Evolutionary conservation across 768 basidiomycete genomes (phyloP).

Genomic region (Sarcomyxa edulis): DNA sequence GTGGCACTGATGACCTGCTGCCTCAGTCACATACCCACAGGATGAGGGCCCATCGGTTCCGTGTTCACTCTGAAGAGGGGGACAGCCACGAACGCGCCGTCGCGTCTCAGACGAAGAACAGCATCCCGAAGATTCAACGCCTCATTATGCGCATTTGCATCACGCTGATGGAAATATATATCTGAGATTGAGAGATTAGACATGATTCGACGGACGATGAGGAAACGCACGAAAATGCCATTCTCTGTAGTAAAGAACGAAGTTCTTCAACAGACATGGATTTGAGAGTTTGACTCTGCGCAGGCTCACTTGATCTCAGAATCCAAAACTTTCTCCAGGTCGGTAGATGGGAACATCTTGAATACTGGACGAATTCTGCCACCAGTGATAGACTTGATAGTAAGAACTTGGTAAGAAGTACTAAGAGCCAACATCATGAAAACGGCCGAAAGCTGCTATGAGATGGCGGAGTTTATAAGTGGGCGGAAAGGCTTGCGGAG

Average conservation of each 20-base stretch:
- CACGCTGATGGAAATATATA: slow-evolving; percentile 75
- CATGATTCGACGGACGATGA: slow-evolving; percentile 1
- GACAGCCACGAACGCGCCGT: slow-evolving; percentile 78
- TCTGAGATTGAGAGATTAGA: slow-evolving; percentile 33
- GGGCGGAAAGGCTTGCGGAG: no score
- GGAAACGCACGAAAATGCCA: slow-evolving; percentile 70
- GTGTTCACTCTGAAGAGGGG: slow-evolving; percentile 69
- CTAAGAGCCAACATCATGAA: no score
- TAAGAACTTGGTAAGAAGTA: no score
- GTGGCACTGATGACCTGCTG: no score
- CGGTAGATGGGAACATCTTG: slow-evolving; percentile 40
- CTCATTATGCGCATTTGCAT: slow-evolving; percentile 53
- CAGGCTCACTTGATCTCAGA: slow-evolving; percentile 50
- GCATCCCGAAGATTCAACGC: slow-evolving; percentile 69
- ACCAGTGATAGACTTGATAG: no score
- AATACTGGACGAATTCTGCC: no score
- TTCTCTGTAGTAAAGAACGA: slow-evolving; percentile 37
- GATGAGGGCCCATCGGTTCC: slow-evolving; percentile 69
- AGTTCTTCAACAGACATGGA: neutral
- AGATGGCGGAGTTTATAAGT: no score
- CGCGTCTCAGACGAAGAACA: slow-evolving; percentile 61
- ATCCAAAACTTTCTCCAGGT: slow-evolving; percentile 52
- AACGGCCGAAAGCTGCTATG: no score
- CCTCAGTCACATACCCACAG: slow-evolving; percentile 52
- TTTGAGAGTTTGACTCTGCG: neutral